phyloP scores from a whole-genome alignment of 2,329 filamentous ascomycete species.

The Tolypocladium album region DNA sequence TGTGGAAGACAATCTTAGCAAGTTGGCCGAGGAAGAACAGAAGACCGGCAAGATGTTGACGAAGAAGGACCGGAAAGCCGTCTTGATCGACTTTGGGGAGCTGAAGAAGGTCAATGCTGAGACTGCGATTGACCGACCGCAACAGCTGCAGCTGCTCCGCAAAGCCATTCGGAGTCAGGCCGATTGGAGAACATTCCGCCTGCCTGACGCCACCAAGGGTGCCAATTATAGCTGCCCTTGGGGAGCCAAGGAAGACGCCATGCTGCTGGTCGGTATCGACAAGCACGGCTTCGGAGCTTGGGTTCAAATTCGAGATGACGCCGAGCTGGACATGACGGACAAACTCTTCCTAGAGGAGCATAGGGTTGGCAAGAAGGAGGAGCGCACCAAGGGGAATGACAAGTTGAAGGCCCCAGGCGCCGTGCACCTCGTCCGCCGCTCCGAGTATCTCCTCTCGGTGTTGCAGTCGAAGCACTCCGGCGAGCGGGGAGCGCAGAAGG shows the following conservation, averaged over 20 bases:
- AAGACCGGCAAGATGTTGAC: slow-evolving; percentile 71
- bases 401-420: slow-evolving; percentile 90
- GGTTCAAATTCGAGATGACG: slow-evolving; percentile 86
- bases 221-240: slow-evolving; percentile 87
- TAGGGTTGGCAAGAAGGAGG: slow-evolving; percentile 94
- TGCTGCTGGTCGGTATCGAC: slow-evolving; percentile 90
- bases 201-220: slow-evolving; percentile 84
- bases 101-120: slow-evolving; percentile 94
- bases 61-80: slow-evolving; percentile 96
- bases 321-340: slow-evolving; percentile 72
- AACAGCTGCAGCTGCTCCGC: slow-evolving; percentile 76
- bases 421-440: slow-evolving; percentile 87
- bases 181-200: slow-evolving; percentile 71
- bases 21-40: slow-evolving; percentile 72
- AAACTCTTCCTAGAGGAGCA: slow-evolving; percentile 97
- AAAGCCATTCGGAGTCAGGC: slow-evolving; percentile 55
- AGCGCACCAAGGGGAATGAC: slow-evolving; percentile 67
- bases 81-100: slow-evolving; percentile 87
- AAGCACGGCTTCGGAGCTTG: slow-evolving; percentile 93
- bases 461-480: slow-evolving; percentile 75
- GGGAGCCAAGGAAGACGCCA: slow-evolving; percentile 89
- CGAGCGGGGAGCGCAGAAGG: slow-evolving; percentile 64
- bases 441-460: slow-evolving; percentile 92
- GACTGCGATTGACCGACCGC: slow-evolving; percentile 83
- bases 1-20: slow-evolving; percentile 56